Evolutionary conservation across 495 filamentous ascomycete species (phyloP).

Genomic region (Aspergillus egyptiacus): DNA sequence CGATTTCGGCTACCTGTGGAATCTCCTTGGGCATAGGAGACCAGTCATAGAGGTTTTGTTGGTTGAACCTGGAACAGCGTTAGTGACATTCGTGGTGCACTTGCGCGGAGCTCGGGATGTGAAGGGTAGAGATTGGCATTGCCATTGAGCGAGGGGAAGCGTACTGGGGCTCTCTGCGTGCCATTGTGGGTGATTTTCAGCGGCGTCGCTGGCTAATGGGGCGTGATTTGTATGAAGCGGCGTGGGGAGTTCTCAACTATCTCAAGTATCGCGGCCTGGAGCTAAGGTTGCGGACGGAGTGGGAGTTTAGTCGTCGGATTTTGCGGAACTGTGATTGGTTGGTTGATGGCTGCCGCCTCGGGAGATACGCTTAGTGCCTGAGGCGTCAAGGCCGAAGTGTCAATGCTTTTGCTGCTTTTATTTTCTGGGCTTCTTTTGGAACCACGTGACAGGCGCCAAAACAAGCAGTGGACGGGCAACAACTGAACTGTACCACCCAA

Average conservation of each 20-base stretch:
- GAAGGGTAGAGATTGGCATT: not conserved
- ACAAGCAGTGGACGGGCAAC: not conserved
- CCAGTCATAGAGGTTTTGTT: conserved; percentile 86
- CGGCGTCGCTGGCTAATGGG: not conserved
- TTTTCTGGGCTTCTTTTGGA: not conserved
- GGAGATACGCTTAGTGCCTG: conserved; percentile 10
- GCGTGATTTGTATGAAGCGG: not conserved
- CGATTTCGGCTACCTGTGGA: conserved; percentile 86
- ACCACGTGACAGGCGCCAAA: conserved; percentile 16
- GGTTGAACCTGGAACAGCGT: conserved; percentile 71
- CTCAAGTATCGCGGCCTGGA: not conserved
- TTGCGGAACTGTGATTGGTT: conserved; percentile 19
- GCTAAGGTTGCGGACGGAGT: conserved; percentile 2
- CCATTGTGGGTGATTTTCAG: conserved; percentile 37
- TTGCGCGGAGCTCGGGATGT: conserved; percentile 18
- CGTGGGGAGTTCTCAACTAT: not conserved
- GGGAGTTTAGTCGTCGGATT: conserved; percentile 15
- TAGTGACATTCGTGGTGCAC: not conserved
- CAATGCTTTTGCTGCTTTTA: not conserved
- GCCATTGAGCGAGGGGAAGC: not conserved
- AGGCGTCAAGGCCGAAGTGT: not conserved
- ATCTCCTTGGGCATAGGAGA: conserved; percentile 89
- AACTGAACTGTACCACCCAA: not conserved
- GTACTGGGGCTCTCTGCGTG: conserved; percentile 46
- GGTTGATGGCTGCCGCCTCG: not conserved